These are phyloP conservation scores for Rhizopogon vulgaris DNA, from an alignment of 768 basidiomycete genomes.

Conservation along the genomic window DNA sequence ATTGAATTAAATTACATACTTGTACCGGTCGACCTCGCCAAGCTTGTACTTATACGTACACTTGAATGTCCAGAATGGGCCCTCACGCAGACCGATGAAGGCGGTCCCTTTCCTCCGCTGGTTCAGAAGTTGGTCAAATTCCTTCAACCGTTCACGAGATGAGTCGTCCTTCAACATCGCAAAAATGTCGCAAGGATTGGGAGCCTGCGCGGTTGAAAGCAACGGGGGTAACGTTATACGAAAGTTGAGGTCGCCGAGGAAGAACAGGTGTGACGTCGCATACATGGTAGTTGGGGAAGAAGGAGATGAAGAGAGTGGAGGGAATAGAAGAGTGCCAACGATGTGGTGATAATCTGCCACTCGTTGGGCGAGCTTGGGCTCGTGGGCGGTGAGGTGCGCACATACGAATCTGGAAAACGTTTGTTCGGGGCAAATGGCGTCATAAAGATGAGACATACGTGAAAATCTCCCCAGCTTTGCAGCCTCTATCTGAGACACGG, in stretches of 20 bases:
- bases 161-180: constrained; percentile 42
- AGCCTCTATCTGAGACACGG: constrained; percentile 53
- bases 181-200: constrained; percentile 28
- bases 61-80: constrained; percentile 85
- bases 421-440: not conserved
- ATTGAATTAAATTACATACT: constrained; percentile 34
- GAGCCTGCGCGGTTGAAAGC: constrained; percentile 37
- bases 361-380: constrained; percentile 54
- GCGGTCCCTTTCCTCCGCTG: constrained; percentile 60
- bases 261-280: constrained; percentile 84
- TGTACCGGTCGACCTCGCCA: constrained; percentile 79
- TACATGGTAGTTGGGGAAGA: constrained; percentile 59
- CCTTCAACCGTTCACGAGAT: constrained; percentile 53
- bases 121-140: constrained; percentile 65
- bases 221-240: constrained; percentile 61
- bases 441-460: constrained; percentile 50
- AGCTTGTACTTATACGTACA: constrained; percentile 86
- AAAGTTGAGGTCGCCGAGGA: constrained; percentile 94
- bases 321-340: constrained; percentile 74
- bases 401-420: constrained; percentile 67
- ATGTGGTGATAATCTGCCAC: constrained; percentile 80
- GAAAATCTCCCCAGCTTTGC: constrained; percentile 63
- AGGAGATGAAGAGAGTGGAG: constrained; percentile 37
- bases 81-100: constrained; percentile 74
- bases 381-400: constrained; percentile 86